phyloP scores from a whole-genome alignment of 2,329 filamentous ascomycete species.

The Hirsutella rhossiliensis region DNA sequence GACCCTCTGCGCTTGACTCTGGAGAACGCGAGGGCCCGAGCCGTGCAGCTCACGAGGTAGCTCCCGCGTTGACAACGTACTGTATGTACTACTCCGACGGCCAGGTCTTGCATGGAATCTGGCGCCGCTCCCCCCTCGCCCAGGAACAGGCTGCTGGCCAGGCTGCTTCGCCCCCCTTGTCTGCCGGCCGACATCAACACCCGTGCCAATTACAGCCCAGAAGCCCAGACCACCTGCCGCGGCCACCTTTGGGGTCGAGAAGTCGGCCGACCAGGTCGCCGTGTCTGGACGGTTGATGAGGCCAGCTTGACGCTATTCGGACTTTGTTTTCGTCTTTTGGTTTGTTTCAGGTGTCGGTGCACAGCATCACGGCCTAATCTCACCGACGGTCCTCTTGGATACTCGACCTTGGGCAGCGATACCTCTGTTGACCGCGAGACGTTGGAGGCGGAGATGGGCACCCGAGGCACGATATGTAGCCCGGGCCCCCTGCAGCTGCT shows the following conservation, averaged over 20 bases:
- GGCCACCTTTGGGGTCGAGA: no score
- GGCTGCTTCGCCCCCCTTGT: no score
- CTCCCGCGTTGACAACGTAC: not conserved
- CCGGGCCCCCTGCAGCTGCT: not conserved
- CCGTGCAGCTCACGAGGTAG: not conserved
- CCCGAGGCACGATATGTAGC: constrained; percentile 8
- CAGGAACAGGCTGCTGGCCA: no score
- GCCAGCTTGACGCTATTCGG: no score
- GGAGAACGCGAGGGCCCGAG: not conserved
- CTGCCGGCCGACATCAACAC: no score
- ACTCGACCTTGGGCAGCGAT: constrained; percentile 12
- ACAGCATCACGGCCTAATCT: constrained; percentile 12
- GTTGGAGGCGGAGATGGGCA: not conserved
- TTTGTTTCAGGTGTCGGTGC: constrained; percentile 1
- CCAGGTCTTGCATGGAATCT: not conserved
- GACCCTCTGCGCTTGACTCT: not conserved
- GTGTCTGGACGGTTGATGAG: no score
- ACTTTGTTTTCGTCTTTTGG: no score
- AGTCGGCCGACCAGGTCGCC: no score
- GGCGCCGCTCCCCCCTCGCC: no score
- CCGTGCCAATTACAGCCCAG: no score
- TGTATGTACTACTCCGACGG: not conserved
- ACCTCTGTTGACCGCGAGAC: not conserved
- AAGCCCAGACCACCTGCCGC: no score
- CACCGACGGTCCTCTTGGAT: constrained; percentile 3